Percentiles rank a stretch among this genome's conserved stretches.
These are phyloP conservation scores for Pulveroboletus sp. DNA, from an alignment of 768 basidiomycete species.

Conservation along the genomic window DNA sequence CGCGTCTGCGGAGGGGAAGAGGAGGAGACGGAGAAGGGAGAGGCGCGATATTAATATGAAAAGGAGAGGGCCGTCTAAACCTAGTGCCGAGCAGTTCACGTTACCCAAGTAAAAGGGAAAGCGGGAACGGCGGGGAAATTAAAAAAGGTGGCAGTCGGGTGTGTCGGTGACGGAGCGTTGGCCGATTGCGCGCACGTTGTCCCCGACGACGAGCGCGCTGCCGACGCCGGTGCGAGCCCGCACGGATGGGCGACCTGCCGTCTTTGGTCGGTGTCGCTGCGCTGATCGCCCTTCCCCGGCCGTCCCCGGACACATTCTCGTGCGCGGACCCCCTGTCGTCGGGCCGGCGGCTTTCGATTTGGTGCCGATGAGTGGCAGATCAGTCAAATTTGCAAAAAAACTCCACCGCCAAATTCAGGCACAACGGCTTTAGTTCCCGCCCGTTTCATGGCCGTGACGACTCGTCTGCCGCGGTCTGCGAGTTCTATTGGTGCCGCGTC, in stretches of 20 bases:
- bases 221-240: not conserved
- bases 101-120: slow-evolving; percentile 20
- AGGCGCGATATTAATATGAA: slow-evolving; percentile 19
- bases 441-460: slow-evolving; percentile 11
- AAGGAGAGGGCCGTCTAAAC: slow-evolving; percentile 30
- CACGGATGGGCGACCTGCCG: not conserved
- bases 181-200: slow-evolving; percentile 1
- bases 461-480: no score
- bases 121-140: slow-evolving; percentile 18
- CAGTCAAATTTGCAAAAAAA: slow-evolving; percentile 17
- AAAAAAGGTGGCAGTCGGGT: slow-evolving; percentile 8
- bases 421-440: slow-evolving; percentile 1
- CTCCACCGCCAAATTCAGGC: slow-evolving; percentile 3
- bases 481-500: not conserved
- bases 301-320: slow-evolving; percentile 22
- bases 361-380: slow-evolving; percentile 23
- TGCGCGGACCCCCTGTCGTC: slow-evolving; percentile 17
- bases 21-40: not conserved
- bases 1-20: not conserved
- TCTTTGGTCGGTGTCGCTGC: slow-evolving; percentile 18
- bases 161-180: not conserved
- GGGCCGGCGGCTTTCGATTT: slow-evolving; percentile 35
- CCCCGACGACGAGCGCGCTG: slow-evolving; percentile 11
- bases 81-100: slow-evolving; percentile 25
- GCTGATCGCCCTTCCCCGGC: slow-evolving; percentile 29